Base-by-base conservation (phyloP, 345 rosid genomes). In the Salix exigua region DNA sequence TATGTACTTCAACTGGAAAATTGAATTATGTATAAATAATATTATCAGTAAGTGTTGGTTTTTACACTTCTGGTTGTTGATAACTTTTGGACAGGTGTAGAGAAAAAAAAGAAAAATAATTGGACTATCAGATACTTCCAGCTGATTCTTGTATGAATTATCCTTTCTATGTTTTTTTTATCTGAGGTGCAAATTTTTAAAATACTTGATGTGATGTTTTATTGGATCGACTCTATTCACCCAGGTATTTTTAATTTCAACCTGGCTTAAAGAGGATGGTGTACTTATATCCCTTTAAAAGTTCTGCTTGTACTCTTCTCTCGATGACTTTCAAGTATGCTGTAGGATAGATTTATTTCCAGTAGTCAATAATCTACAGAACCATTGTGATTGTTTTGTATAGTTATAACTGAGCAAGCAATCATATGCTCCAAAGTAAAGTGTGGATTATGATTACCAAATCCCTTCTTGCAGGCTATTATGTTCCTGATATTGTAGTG, bases 401-500 rank as follows among this genome's bases (percentile, higher is more conserved):
- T 1, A 12, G 18, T 9, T 51, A 30, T 33, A 58, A 12, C n/a
- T 44, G 19, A 38, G n/a, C 25, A 76, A 30, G 9, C 23, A 31
- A n/a, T 65, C 50, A 7, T 35, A 30, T 51, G 25, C 60, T 53
- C 25, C 7, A 23, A 53, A 53, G 60, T 53, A n/a, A 53, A 53
- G 25, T 30, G 31, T 62, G 23, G 4, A 62, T 77, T n/a, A 61
- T 50, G 40, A 70, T 62, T 19, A 55, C 48, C 30, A 61, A 48
- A 42, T 83, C 46, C 71, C 61, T 84, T 37, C 71, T 87, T 82
- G 87, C 91, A 93, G 98, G 99, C 28, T 89, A 79, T 83, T 93
- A 87, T 75, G 42, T 91, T 55, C 86, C 93, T 68, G 98, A 93
- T 89, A 81, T 82, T 73, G 66, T 87, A 71, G 92, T 96, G 75